Base-by-base conservation (phyloP, 305 asterid species). In the Ilex paraguariensis region DNA sequence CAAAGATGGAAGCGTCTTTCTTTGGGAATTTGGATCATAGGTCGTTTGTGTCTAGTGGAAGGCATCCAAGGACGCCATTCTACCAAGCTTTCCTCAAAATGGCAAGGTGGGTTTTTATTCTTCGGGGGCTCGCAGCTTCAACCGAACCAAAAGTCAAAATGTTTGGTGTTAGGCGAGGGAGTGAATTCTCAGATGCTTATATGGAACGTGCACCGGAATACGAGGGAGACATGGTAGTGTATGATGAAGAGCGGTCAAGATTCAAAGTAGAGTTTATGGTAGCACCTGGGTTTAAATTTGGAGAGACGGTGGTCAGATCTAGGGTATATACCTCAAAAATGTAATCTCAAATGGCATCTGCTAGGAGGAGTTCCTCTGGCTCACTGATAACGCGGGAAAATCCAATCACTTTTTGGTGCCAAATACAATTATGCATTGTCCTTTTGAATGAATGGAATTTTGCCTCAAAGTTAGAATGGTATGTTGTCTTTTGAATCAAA, bases 71-170 rank as follows among this genome's bases (percentile, higher is more conserved):
- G 31, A 52, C 56, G 21, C 84, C 82, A 0, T 87, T 86, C 63
- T 89, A 82, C 39, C 71, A 80, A 49, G 86, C 89, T 9, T 89
- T 86, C 58, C 84, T 81, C 53, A 80, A 79, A 75, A 89, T 89
- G 97, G 95, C 93, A 15, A 78, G 79, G 69, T 79, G 84, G 67
- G 86, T 87, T 31, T 89, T 95, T 95, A n/a, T 74, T 63, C 75
- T 89, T 76, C 90, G 74, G 64, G 91, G 82, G 45, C 66, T 80
- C 30, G 61, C 70, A 36, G 71, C 81, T 61, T 77, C 80, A 13
- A 42, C 73, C 8, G 77, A 73, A 69, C 81, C 88, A 48, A 66
- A 73, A 57, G 77, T 75, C 60, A 79, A 80, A 49, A 78, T 78
- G 0, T 84, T 81, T 52, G 70, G 80, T 56, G 89, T 89, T 30